These are phyloP conservation scores for Hypoxylon cercidicola DNA, from an alignment of 495 filamentous ascomycete genomes.

Conservation along the genomic window DNA sequence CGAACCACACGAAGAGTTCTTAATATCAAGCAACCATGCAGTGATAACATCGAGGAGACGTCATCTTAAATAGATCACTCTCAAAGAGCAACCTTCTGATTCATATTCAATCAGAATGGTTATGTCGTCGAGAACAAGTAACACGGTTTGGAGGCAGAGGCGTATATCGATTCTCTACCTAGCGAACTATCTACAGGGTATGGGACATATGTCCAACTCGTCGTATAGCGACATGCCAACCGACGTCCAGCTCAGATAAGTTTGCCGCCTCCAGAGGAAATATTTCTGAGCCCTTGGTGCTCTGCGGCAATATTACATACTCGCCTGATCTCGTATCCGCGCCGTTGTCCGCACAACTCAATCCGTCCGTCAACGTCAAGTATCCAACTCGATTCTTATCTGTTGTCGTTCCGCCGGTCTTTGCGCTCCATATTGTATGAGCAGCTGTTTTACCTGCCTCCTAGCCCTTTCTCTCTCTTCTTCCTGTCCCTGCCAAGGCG, in stretches of 20 bases:
- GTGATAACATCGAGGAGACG: not conserved
- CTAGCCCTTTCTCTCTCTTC: constrained; percentile 8
- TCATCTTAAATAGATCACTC: not conserved
- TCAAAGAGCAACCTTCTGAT: too few relatives aligned
- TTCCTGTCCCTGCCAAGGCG: constrained; percentile 4
- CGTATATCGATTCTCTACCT: constrained; percentile 10
- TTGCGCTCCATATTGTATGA: constrained; percentile 28
- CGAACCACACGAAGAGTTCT: constrained; percentile 21
- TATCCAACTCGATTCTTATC: not conserved
- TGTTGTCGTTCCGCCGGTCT: not conserved
- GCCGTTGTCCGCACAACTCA: not conserved
- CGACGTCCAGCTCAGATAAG: not conserved
- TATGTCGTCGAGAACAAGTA: not conserved
- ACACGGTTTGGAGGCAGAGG: not conserved
- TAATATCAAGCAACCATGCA: constrained; percentile 4
- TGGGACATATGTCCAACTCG: not conserved
- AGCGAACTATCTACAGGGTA: constrained; percentile 8
- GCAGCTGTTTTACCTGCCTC: constrained; percentile 22
- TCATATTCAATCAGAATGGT: not conserved
- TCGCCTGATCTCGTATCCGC: not conserved
- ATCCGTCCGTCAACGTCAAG: not conserved
- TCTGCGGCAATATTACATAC: not conserved
- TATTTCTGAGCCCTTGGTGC: not conserved
- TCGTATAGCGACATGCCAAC: not conserved
- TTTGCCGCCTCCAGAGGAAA: not conserved